Conservation (phyloP, 371 early-diverging fungal species). For the Mortierella sp. region DNA sequence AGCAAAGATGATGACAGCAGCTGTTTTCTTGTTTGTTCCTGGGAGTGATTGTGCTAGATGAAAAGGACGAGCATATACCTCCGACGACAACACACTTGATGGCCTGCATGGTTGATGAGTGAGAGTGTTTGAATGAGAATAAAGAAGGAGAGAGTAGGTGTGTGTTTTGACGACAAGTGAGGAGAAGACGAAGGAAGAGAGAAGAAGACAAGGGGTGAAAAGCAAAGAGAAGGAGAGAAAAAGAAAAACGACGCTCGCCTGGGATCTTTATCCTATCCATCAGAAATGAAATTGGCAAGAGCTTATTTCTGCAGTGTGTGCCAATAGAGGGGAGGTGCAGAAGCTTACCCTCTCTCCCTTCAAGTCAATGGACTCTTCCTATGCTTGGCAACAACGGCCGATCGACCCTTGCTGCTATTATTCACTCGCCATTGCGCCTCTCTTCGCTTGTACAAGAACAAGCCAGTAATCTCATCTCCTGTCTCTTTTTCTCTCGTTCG, state of each 20-base stretch:
- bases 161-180: background rate
- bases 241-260: background rate
- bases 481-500: background rate
- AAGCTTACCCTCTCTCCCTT: too few species aligned
- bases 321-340: too few species aligned
- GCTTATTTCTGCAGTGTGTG: background rate
- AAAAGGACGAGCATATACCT: constrained; percentile 59
- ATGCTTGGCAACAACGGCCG: too few species aligned
- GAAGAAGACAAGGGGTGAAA: too few species aligned
- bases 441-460: background rate
- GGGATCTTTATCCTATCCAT: too few species aligned
- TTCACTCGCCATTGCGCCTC: background rate
- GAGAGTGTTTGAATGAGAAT: background rate
- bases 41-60: background rate
- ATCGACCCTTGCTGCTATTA: background rate
- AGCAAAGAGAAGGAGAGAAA: background rate
- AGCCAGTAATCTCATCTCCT: background rate
- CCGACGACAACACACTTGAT: constrained; percentile 99
- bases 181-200: background rate
- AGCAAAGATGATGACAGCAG: background rate
- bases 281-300: background rate
- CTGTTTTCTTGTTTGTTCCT: too few species aligned
- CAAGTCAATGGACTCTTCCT: too few species aligned
- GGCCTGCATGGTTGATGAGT: constrained; percentile 83
- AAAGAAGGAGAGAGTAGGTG: background rate